Conservation (phyloP, 495 filamentous ascomycete species). For the Oleoguttula mirabilis region DNA sequence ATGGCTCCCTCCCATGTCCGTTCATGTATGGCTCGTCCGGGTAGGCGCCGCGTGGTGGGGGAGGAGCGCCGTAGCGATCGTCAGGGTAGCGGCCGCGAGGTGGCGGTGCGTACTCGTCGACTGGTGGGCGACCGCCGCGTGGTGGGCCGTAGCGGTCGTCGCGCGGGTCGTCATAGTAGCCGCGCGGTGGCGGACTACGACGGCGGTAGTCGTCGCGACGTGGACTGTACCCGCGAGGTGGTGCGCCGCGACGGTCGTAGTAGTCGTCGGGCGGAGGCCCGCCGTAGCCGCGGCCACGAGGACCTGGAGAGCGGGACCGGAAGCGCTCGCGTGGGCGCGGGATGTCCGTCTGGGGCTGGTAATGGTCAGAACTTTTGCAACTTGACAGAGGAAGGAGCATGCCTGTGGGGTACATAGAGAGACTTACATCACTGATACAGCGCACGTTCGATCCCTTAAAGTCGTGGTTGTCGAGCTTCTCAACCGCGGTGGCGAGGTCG, state of each 20-base stretch:
- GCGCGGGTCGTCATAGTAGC: conserved; percentile 68
- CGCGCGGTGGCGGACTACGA: conserved; percentile 59
- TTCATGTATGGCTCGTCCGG: conserved; percentile 53
- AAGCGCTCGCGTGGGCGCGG: conserved; percentile 53
- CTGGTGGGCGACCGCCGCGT: conserved; percentile 49
- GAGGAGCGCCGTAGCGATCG: conserved; percentile 39
- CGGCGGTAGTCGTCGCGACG: conserved; percentile 75
- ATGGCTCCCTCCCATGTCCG: conserved; percentile 42
- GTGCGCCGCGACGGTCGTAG: conserved; percentile 60
- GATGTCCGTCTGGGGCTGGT: conserved; percentile 57
- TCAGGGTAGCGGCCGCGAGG: conserved; percentile 36
- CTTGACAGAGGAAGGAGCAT: no score
- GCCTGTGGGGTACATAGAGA: background rate
- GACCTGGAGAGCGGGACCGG: conserved; percentile 62
- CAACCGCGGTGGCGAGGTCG: conserved; percentile 79
- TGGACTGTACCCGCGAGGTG: conserved; percentile 71
- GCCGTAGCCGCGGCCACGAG: conserved; percentile 46
- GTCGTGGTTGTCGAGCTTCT: conserved; percentile 81
- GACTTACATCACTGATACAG: conserved; percentile 69
- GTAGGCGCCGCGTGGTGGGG: conserved; percentile 38
- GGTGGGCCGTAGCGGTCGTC: conserved; percentile 64
- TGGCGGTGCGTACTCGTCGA: conserved; percentile 64
- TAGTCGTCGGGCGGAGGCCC: conserved; percentile 49
- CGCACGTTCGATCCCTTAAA: conserved; percentile 79
- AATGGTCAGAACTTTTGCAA: no score